These are phyloP conservation scores for Lyophyllum shimeji DNA, from an alignment of 768 basidiomycete genomes.

Conservation along the genomic window DNA sequence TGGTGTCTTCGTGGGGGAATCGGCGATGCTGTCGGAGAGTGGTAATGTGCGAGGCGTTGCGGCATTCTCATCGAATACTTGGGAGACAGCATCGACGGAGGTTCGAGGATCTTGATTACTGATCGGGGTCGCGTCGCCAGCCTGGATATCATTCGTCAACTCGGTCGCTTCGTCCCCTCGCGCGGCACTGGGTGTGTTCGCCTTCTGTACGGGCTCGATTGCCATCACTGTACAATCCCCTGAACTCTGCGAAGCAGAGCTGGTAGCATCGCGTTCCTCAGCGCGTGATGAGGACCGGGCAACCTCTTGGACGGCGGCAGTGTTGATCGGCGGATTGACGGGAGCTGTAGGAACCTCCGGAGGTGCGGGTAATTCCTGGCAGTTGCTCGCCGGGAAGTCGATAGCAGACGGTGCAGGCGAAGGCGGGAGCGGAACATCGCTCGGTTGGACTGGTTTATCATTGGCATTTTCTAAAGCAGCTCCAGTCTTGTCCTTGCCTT, in stretches of 20 bases:
- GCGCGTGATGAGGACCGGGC: neutral
- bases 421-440: constrained; percentile 33
- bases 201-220: neutral
- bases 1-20: constrained; percentile 45
- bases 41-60: constrained; percentile 8
- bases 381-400: neutral
- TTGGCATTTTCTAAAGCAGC: constrained; percentile 3
- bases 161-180: neutral
- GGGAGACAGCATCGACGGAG: neutral
- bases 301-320: neutral
- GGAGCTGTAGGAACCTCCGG: neutral
- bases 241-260: neutral
- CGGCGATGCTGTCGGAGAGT: constrained; percentile 1
- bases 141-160: neutral
- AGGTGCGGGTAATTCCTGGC: neutral
- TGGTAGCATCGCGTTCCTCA: neutral
- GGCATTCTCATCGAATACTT: neutral
- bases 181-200: neutral
- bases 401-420: constrained; percentile 26
- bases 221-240: neutral
- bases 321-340: neutral
- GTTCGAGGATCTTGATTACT: neutral
- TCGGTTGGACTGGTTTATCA: constrained; percentile 26
- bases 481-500: constrained; percentile 5
- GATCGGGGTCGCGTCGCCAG: neutral